Evolutionary conservation across 2,329 filamentous ascomycete genomes (phyloP).

Genomic region (Colletotrichum costaricense): DNA sequence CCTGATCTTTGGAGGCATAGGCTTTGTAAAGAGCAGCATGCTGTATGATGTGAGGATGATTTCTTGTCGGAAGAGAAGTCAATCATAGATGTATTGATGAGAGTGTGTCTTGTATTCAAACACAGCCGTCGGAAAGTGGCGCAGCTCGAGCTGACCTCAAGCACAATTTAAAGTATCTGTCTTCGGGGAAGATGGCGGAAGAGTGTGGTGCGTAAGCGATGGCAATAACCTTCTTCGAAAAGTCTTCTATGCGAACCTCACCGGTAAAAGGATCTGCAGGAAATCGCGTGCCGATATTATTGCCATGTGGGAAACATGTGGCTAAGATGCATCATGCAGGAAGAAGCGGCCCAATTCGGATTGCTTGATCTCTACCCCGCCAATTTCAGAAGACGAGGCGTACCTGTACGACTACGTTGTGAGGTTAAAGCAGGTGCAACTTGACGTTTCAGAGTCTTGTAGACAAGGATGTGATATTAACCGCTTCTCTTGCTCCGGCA

Average conservation of each 20-base stretch:
- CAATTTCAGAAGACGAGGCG: not conserved
- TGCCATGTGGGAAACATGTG: constrained; percentile 16
- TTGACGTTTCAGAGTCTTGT: not conserved
- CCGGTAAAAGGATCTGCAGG: constrained; percentile 5
- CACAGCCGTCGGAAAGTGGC: not conserved
- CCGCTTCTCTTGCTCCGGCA: not conserved
- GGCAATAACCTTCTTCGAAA: not conserved
- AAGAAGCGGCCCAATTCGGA: not conserved
- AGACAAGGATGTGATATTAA: not conserved
- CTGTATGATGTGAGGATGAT: not conserved
- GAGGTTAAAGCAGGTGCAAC: not conserved
- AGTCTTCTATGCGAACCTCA: not conserved
- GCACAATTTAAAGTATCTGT: not conserved
- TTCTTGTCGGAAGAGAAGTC: not conserved
- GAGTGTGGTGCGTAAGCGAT: not conserved
- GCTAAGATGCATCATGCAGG: not conserved
- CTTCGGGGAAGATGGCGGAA: not conserved
- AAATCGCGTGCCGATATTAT: not conserved
- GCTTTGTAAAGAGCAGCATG: not conserved
- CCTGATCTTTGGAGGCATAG: not conserved
- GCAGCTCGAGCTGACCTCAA: not conserved
- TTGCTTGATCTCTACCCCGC: constrained; percentile 2
- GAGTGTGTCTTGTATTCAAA: not conserved
- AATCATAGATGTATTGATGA: not conserved
- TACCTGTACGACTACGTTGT: not conserved